These are phyloP conservation scores for Ilex aquifolium DNA, from an alignment of 257 asterid genomes.

Conservation along the genomic window DNA sequence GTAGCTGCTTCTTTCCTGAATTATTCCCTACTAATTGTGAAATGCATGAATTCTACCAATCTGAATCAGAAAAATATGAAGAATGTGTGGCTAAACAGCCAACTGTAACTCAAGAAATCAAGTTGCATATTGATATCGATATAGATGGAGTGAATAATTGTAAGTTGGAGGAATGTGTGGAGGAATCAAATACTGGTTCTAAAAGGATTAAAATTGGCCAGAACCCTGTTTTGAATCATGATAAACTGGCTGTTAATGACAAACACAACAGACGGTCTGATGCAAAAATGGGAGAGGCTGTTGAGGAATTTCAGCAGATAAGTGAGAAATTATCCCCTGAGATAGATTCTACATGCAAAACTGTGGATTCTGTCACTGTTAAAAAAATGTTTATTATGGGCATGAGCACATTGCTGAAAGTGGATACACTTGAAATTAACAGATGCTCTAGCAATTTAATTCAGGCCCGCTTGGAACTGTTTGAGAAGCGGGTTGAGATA, in stretches of 20 bases:
- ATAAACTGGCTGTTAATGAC: constrained; percentile 29
- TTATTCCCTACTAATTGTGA: constrained; percentile 33
- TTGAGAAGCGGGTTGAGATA: constrained; percentile 66
- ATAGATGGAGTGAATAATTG: constrained; percentile 47
- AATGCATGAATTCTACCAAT: constrained; percentile 11
- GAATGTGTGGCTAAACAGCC: constrained; percentile 23
- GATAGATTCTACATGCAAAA: constrained; percentile 12
- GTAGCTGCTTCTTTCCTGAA: constrained; percentile 74
- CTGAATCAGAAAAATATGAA: constrained; percentile 24
- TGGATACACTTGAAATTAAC: constrained; percentile 38
- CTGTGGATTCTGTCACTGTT: constrained; percentile 31
- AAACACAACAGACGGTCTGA: too few relatives aligned
- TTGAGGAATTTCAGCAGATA: constrained; percentile 22
- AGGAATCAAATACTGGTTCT: constrained; percentile 55
- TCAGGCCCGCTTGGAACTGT: constrained; percentile 61
- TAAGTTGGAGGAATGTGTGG: constrained; percentile 45
- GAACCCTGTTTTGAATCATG: constrained; percentile 24
- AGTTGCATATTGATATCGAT: constrained; percentile 68
- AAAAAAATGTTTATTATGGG: constrained; percentile 45
- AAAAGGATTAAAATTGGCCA: constrained; percentile 30
- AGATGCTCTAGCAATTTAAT: constrained; percentile 28
- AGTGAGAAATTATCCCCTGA: constrained; percentile 13
- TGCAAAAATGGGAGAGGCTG: constrained; percentile 23
- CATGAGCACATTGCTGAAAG: constrained; percentile 24
- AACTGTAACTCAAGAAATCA: constrained; percentile 38